These are phyloP conservation scores for Aspergillus neoniger DNA, from an alignment of 2,329 filamentous ascomycete species.

Conservation along the genomic window DNA sequence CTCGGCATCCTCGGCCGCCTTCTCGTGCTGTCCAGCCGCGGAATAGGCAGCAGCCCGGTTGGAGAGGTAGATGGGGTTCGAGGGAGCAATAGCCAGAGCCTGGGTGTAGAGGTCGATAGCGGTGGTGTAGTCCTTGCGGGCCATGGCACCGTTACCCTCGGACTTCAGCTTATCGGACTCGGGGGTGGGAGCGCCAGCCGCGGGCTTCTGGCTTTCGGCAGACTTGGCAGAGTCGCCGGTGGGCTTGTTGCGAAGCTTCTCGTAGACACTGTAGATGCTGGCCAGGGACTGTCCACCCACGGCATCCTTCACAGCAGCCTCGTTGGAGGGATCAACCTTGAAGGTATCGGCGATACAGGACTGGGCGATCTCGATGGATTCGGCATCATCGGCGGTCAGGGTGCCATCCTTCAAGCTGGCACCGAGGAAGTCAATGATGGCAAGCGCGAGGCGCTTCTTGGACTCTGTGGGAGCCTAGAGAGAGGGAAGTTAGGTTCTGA, in stretches of 20 bases:
- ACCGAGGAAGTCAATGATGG: constrained; percentile 92
- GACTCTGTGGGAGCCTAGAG: constrained; percentile 51
- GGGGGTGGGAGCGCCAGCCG: constrained; percentile 50
- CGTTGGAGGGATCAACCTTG: constrained; percentile 84
- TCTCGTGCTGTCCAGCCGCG: constrained; percentile 78
- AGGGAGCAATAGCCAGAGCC: constrained; percentile 76
- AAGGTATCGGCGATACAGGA: constrained; percentile 95
- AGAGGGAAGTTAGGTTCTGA: neutral
- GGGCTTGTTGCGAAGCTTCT: constrained; percentile 78
- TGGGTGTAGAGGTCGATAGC: constrained; percentile 88
- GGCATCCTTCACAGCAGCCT: constrained; percentile 70
- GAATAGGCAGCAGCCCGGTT: constrained; percentile 95
- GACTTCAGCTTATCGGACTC: constrained; percentile 88
- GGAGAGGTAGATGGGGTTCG: constrained; percentile 94
- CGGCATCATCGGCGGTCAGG: constrained; percentile 80
- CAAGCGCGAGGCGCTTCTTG: constrained; percentile 89
- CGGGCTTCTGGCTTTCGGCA: constrained; percentile 41
- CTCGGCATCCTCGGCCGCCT: constrained; percentile 85
- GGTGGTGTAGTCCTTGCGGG: constrained; percentile 79
- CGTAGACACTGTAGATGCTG: constrained; percentile 92
- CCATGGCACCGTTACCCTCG: constrained; percentile 92
- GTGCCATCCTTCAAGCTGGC: constrained; percentile 85
- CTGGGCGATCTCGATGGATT: constrained; percentile 89
- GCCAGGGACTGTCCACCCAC: constrained; percentile 84
- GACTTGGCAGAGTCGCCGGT: constrained; percentile 46